Evolutionary conservation across 306 rosid species (phyloP).

Genomic region (Acacia acuminata): DNA sequence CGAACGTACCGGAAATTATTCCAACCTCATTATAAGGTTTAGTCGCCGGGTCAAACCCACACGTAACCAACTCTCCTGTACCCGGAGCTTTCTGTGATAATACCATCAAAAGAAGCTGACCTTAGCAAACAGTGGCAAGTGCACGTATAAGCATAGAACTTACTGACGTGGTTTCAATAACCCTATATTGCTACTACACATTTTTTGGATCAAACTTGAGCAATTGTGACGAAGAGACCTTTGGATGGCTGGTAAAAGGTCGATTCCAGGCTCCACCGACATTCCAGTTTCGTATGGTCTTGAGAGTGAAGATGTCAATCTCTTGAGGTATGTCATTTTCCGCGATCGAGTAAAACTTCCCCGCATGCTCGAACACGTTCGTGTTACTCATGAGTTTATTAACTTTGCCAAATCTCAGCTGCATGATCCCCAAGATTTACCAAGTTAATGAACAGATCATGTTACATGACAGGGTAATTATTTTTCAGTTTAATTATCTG

Average conservation of each 20-base stretch:
- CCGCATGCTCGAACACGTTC: constrained; percentile 67
- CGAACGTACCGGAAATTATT: constrained; percentile 60
- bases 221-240: constrained; percentile 39
- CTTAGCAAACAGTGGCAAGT: neutral
- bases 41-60: constrained; percentile 49
- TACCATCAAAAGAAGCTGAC: neutral
- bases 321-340: constrained; percentile 72
- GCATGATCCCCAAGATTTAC: neutral
- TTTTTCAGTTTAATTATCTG: too few species aligned
- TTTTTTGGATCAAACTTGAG: neutral
- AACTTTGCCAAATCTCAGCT: constrained; percentile 59
- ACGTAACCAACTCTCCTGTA: constrained; percentile 57
- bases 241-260: constrained; percentile 74
- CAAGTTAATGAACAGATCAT: neutral
- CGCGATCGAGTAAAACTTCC: constrained; percentile 57
- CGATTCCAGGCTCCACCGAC: constrained; percentile 58
- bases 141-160: neutral
- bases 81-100: constrained; percentile 58
- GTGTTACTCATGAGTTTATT: constrained; percentile 71
- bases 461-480: neutral
- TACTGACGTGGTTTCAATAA: neutral
- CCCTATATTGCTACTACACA: neutral
- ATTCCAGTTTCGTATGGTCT: constrained; percentile 62
- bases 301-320: constrained; percentile 52
- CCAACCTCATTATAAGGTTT: constrained; percentile 65